Evolutionary conservation across 2,329 filamentous ascomycete species (phyloP).

Genomic region (Aureobasidium sp.): DNA sequence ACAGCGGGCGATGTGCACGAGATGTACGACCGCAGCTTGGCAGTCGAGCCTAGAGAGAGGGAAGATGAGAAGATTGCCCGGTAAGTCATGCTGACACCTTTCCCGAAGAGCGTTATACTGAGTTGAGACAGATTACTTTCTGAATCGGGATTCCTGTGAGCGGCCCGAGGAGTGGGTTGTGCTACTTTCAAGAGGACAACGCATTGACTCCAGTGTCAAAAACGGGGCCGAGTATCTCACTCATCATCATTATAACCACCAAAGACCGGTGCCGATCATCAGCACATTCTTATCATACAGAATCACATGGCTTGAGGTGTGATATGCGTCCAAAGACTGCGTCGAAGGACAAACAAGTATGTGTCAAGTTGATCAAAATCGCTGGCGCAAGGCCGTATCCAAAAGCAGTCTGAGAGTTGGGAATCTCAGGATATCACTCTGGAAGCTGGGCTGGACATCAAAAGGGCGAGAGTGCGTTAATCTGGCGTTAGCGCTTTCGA

Average conservation of each 20-base stretch:
- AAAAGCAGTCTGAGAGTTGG: neutral
- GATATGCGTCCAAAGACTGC: neutral
- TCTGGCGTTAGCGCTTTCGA: neutral
- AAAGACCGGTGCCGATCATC: neutral
- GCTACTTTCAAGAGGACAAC: neutral
- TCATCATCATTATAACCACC: neutral
- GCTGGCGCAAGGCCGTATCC: neutral
- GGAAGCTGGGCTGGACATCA: neutral
- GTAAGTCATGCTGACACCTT: constrained; percentile 43
- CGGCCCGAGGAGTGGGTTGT: neutral
- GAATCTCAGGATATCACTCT: neutral
- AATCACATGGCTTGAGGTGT: neutral
- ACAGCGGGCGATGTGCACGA: constrained; percentile 92
- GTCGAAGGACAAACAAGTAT: neutral
- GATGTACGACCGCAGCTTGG: constrained; percentile 97
- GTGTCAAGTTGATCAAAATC: neutral
- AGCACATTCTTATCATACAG: neutral
- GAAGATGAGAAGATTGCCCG: constrained; percentile 99
- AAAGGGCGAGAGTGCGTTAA: neutral
- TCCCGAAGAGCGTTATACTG: constrained; percentile 17
- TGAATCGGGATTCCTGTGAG: constrained; percentile 48
- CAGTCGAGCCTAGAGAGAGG: constrained; percentile 86
- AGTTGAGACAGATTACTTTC: constrained; percentile 39
- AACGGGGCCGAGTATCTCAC: neutral
- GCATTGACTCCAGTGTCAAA: neutral